A percentile compares a stretch with the other conserved stretches of the same genome.
phyloP scores from a whole-genome alignment of 495 filamentous ascomycete species.

The Amphirosellinia nigrospora region DNA sequence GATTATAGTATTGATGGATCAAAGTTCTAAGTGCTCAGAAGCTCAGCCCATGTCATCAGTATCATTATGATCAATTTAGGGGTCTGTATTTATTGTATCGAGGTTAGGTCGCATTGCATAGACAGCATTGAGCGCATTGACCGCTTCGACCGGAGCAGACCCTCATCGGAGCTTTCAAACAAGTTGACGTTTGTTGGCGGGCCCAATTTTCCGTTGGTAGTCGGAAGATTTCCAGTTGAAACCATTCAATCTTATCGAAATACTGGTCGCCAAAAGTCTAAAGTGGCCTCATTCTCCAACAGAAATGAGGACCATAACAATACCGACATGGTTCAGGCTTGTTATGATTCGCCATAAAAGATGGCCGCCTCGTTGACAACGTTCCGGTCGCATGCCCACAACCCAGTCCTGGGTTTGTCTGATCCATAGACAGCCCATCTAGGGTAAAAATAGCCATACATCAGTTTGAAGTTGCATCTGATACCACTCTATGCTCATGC shows the following conservation, averaged over 20 bases:
- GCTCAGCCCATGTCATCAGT: background rate
- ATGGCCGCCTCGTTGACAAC: background rate
- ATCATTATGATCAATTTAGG: background rate
- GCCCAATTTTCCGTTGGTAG: slow-evolving; percentile 3
- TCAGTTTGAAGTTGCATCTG: background rate
- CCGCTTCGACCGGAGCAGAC: slow-evolving; percentile 8
- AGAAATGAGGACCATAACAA: background rate
- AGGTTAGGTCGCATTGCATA: slow-evolving; percentile 7
- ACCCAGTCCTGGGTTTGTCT: too few relatives aligned
- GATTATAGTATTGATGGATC: background rate
- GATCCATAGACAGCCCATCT: background rate
- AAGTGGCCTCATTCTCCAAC: background rate
- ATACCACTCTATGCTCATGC: background rate
- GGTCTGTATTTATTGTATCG: background rate
- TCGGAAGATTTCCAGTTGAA: background rate
- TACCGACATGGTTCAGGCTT: background rate
- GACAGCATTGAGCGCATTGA: slow-evolving; percentile 4
- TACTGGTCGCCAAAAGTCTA: background rate
- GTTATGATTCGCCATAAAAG: background rate
- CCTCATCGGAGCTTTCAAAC: slow-evolving; percentile 15
- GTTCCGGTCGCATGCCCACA: background rate
- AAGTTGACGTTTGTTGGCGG: slow-evolving; percentile 9
- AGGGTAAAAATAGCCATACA: background rate
- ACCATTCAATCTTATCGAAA: background rate
- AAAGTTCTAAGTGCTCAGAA: background rate